A percentile compares a stretch with the other conserved stretches of the same genome.
These are phyloP conservation scores for Wallacemonas collosoma DNA, from an alignment of 208 protist genomes.

Conservation along the genomic window DNA sequence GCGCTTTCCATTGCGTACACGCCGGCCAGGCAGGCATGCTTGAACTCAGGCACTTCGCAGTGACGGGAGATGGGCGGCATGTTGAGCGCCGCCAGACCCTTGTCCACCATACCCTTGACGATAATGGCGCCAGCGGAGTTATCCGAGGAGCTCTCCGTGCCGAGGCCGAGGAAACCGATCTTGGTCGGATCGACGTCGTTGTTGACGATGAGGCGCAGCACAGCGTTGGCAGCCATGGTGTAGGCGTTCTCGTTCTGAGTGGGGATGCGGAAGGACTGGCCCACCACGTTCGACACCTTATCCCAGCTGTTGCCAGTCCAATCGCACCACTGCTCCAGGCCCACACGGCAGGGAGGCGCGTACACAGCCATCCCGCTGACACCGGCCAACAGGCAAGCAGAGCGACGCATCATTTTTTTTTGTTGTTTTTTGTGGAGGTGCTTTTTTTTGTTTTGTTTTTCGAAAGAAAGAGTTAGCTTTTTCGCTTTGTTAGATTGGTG, in stretches of 20 bases:
- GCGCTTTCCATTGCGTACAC: constrained; percentile 91
- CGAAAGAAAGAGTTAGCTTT: not conserved
- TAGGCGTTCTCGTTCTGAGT: constrained; percentile 88
- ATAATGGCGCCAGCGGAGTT: constrained; percentile 92
- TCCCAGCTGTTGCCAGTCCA: constrained; percentile 92
- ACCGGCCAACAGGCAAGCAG: constrained; percentile 47
- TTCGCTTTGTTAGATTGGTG: not conserved
- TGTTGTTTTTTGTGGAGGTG: not conserved
- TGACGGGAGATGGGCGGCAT: constrained; percentile 74
- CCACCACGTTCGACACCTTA: constrained; percentile 88
- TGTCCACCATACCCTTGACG: constrained; percentile 91
- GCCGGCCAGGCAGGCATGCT: constrained; percentile 91
- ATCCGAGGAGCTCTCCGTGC: constrained; percentile 88
- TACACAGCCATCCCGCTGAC: constrained; percentile 89
- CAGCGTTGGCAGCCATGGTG: constrained; percentile 91
- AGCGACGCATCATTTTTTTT: constrained; percentile 60
- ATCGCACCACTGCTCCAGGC: constrained; percentile 84
- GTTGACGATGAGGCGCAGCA: constrained; percentile 86
- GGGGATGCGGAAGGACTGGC: constrained; percentile 87
- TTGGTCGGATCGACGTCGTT: constrained; percentile 83
- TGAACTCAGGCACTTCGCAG: constrained; percentile 93
- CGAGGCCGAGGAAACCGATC: constrained; percentile 88
- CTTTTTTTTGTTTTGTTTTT: not conserved
- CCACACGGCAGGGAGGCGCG: constrained; percentile 82
- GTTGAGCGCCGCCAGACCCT: constrained; percentile 67